These are phyloP conservation scores for Leishmania major DNA, from an alignment of 208 protist species.

Conservation along the genomic window DNA sequence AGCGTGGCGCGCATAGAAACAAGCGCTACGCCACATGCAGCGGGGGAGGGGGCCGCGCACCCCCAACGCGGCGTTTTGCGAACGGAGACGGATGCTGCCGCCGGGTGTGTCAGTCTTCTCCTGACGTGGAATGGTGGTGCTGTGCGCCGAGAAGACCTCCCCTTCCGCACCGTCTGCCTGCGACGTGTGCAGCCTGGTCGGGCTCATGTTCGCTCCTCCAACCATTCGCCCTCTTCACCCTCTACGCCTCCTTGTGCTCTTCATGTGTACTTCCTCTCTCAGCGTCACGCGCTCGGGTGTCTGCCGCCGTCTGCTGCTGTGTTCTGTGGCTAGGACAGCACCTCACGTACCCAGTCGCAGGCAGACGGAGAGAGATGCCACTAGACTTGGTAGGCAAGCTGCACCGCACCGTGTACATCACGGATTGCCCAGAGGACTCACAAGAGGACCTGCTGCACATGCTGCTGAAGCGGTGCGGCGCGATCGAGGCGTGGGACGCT, in stretches of 20 bases:
- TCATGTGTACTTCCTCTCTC: background rate
- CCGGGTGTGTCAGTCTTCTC: background rate
- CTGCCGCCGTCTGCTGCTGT: background rate
- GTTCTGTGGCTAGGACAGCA: too few species aligned
- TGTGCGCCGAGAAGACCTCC: background rate
- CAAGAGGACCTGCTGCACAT: constrained; percentile 76
- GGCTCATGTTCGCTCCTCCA: background rate
- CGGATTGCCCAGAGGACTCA: constrained; percentile 51
- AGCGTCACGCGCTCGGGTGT: background rate
- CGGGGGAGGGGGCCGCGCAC: background rate
- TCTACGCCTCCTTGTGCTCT: background rate
- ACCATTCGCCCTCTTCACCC: background rate
- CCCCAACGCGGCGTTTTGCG: background rate
- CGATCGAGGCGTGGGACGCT: constrained; percentile 83
- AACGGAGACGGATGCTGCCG: background rate
- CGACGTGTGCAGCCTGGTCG: too few species aligned
- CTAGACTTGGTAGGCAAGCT: constrained; percentile 85
- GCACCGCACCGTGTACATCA: constrained; percentile 87
- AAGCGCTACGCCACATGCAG: background rate
- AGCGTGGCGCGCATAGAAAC: background rate
- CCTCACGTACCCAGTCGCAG: background rate
- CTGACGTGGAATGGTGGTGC: background rate
- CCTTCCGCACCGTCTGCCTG: background rate
- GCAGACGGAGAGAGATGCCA: constrained; percentile 38
- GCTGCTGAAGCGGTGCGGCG: constrained; percentile 70